Conservation (phyloP, 768 basidiomycete genomes). For the Termitomyces titanicus region DNA sequence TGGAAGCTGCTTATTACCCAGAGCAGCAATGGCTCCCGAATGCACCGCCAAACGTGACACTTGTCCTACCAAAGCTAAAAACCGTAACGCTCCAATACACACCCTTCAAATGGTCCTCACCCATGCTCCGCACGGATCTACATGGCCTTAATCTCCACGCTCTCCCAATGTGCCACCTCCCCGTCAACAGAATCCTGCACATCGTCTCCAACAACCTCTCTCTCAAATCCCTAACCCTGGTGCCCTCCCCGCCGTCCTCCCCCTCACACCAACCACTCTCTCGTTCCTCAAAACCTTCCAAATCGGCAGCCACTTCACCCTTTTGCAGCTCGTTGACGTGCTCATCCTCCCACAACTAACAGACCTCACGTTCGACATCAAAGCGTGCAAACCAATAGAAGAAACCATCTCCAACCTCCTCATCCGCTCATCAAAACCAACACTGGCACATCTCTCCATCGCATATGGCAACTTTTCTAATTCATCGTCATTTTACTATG, state of each 20-base stretch:
- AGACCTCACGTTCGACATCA: slow-evolving; percentile 64
- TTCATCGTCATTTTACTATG: slow-evolving; percentile 52
- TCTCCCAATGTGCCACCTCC: slow-evolving; percentile 58
- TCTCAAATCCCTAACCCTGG: slow-evolving; percentile 56
- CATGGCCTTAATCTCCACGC: slow-evolving; percentile 60
- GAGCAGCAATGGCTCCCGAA: slow-evolving; percentile 80
- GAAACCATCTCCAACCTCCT: slow-evolving; percentile 64
- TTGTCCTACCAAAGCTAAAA: slow-evolving; percentile 45
- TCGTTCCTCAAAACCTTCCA: slow-evolving; percentile 50
- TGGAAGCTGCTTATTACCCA: slow-evolving; percentile 54
- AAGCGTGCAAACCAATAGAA: slow-evolving; percentile 72
- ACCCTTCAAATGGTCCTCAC: slow-evolving; percentile 76
- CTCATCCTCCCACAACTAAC: slow-evolving; percentile 56
- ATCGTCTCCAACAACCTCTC: slow-evolving; percentile 57
- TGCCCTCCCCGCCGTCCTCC: slow-evolving; percentile 60
- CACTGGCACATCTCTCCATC: slow-evolving; percentile 56
- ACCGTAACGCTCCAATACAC: slow-evolving; percentile 66
- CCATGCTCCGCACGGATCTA: slow-evolving; percentile 60
- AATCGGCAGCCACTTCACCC: slow-evolving; percentile 65
- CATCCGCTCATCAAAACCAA: slow-evolving; percentile 54
- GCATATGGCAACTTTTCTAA: slow-evolving; percentile 45
- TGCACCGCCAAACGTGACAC: slow-evolving; percentile 27
- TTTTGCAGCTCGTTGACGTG: slow-evolving; percentile 57
- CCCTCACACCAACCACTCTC: slow-evolving; percentile 51
- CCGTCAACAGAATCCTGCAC: slow-evolving; percentile 66